phyloP scores from a whole-genome alignment of 768 basidiomycete genomes.

The Megacollybia marginata region DNA sequence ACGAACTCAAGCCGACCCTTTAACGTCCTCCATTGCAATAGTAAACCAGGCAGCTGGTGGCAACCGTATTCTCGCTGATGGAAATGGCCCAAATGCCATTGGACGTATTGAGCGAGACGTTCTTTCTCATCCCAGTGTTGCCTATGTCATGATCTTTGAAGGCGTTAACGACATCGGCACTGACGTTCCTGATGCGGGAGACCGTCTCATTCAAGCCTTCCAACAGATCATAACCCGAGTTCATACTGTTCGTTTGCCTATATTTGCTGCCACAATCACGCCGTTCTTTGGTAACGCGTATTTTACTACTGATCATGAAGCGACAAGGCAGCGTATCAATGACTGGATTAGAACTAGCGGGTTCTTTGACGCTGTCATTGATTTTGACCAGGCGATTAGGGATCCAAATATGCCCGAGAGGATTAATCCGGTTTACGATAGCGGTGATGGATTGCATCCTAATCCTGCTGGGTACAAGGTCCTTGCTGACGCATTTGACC shows the following conservation, averaged over 20 bases:
- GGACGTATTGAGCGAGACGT: slow-evolving; percentile 46
- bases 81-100: slow-evolving; percentile 38
- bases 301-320: slow-evolving; percentile 30
- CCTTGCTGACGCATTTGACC: slow-evolving; percentile 33
- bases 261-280: slow-evolving; percentile 46
- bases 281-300: slow-evolving; percentile 35
- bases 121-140: slow-evolving; percentile 36
- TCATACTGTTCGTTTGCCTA: slow-evolving; percentile 32
- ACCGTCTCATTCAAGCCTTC: slow-evolving; percentile 35
- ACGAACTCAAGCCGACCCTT: slow-evolving; percentile 27
- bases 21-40: slow-evolving; percentile 29
- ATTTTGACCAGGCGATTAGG: slow-evolving; percentile 35
- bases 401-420: slow-evolving; percentile 31
- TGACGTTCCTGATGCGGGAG: slow-evolving; percentile 23
- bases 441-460: slow-evolving; percentile 41
- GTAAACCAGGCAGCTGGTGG: slow-evolving; percentile 47
- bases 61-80: slow-evolving; percentile 43
- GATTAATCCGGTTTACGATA: slow-evolving; percentile 29
- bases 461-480: slow-evolving; percentile 38
- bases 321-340: slow-evolving; percentile 35
- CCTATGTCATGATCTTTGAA: slow-evolving; percentile 43
- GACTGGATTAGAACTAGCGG: slow-evolving; percentile 7
- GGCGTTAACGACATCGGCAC: slow-evolving; percentile 49
- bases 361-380: slow-evolving; percentile 37
- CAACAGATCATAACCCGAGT: slow-evolving; percentile 36